These are phyloP conservation scores for Podospora fimiseda DNA, from an alignment of 495 filamentous ascomycete species.

Conservation along the genomic window DNA sequence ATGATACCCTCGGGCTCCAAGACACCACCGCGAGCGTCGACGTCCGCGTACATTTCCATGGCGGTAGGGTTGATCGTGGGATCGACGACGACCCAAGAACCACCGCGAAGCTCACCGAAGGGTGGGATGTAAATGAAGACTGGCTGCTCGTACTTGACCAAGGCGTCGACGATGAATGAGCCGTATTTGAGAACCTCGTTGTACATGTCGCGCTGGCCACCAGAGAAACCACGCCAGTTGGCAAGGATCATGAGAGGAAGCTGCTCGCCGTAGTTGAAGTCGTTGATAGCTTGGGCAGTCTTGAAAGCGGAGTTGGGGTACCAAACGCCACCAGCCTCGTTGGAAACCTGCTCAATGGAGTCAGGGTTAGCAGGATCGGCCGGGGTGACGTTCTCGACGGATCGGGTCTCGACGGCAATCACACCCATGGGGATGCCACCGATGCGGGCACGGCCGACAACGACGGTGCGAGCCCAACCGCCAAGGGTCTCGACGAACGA, in stretches of 20 bases:
- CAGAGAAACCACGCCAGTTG: conserved; percentile 99
- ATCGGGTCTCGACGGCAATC: conserved; percentile 92
- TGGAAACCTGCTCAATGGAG: conserved; percentile 87
- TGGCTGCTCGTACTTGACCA: conserved; percentile 97
- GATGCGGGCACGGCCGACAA: conserved; percentile 92
- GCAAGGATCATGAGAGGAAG: conserved; percentile 97
- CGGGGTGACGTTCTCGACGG: conserved; percentile 92
- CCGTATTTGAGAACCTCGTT: conserved; percentile 99
- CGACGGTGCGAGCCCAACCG: conserved; percentile 94
- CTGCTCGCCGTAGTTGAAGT: conserved; percentile 99
- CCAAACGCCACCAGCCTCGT: conserved; percentile 97
- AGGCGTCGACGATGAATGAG: conserved; percentile 94
- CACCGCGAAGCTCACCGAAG: conserved; percentile 93
- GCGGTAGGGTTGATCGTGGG: conserved; percentile 92
- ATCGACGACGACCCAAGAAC: conserved; percentile 98
- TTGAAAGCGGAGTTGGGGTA: conserved; percentile 99
- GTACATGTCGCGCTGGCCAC: conserved; percentile 99
- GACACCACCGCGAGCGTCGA: conserved; percentile 91
- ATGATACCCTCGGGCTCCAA: conserved; percentile 98
- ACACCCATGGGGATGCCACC: conserved; percentile 98
- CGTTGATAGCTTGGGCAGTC: conserved; percentile 95
- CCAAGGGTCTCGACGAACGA: conserved; percentile 96
- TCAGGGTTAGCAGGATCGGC: conserved; percentile 99
- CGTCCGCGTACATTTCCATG: conserved; percentile 99
- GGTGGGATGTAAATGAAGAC: conserved; percentile 98